A percentile compares a stretch with the other conserved stretches of the same genome.
Conservation (phyloP, 306 rosid species). For the Vicia faba region DNA sequence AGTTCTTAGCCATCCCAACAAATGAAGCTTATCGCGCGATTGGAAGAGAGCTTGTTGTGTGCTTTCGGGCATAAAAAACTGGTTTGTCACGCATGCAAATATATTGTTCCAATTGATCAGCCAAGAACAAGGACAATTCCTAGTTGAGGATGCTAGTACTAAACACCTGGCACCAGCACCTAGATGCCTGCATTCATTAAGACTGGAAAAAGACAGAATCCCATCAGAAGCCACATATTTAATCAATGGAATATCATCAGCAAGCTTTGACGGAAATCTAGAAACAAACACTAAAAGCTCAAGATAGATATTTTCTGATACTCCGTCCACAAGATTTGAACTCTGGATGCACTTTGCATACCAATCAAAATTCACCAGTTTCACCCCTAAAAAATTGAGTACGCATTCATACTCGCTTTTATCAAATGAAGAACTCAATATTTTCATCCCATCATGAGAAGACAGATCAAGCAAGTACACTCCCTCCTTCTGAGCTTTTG, state of each 20-base stretch:
- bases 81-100: slow-evolving; percentile 35
- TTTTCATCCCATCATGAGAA: slow-evolving; percentile 53
- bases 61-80: slow-evolving; percentile 54
- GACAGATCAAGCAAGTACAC: slow-evolving; percentile 51
- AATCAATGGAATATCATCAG: slow-evolving; percentile 46
- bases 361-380: slow-evolving; percentile 55
- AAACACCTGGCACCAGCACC: slow-evolving; percentile 27
- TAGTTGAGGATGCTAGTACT: slow-evolving; percentile 23
- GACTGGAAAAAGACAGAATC: slow-evolving; percentile 42
- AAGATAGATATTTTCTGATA: slow-evolving; percentile 56
- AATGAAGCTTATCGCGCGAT: not conserved
- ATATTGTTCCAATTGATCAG: slow-evolving; percentile 55
- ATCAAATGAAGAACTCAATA: slow-evolving; percentile 62
- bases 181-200: slow-evolving; percentile 20
- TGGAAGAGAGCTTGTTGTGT: slow-evolving; percentile 51
- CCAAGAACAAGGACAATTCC: slow-evolving; percentile 51
- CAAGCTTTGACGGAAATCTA: slow-evolving; percentile 44
- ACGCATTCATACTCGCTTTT: slow-evolving; percentile 40
- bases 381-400: slow-evolving; percentile 54
- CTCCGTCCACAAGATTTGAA: slow-evolving; percentile 52
- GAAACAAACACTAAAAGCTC: slow-evolving; percentile 58
- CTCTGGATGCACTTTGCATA: slow-evolving; percentile 72
- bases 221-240: slow-evolving; percentile 52
- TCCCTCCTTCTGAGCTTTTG: slow-evolving; percentile 42
- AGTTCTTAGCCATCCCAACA: slow-evolving; percentile 54